A percentile compares a stretch with the other conserved stretches of the same genome.
Conservation (phyloP, 2,329 filamentous ascomycete species). For the Xylaria sp. region DNA sequence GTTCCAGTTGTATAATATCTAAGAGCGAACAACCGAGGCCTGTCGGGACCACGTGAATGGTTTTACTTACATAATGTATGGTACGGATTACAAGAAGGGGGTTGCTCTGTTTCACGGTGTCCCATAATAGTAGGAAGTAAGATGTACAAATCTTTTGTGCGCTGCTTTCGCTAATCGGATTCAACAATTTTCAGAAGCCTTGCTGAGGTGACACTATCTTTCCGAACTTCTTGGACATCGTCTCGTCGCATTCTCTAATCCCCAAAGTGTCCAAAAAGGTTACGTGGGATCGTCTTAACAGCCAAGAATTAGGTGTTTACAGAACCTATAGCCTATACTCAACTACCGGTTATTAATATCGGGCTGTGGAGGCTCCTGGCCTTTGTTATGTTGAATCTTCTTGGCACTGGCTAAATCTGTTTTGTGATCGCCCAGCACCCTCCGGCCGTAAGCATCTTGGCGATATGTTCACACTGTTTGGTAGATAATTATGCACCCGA, state of each 20-base stretch:
- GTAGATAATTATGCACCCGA: not conserved
- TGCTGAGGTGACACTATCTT: not conserved
- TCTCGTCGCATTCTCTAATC: not conserved
- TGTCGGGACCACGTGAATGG: not conserved
- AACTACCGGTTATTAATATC: conserved; percentile 25
- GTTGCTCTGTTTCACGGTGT: not conserved
- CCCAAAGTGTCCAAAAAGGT: not conserved
- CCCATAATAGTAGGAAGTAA: not conserved
- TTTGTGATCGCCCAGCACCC: not conserved
- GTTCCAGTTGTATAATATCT: conserved; percentile 10
- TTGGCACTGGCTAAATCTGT: conserved; percentile 18
- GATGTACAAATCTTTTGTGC: not conserved
- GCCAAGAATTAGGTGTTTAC: not conserved
- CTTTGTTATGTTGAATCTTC: not conserved
- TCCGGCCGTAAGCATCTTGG: not conserved
- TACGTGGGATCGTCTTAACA: not conserved
- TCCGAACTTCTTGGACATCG: not conserved
- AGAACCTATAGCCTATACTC: conserved; percentile 22
- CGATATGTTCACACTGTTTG: not conserved
- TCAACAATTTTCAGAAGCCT: not conserved
- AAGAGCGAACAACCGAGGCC: not conserved
- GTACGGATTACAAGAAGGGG: not conserved
- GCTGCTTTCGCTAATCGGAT: not conserved
- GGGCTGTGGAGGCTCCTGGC: conserved; percentile 9
- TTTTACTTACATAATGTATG: conserved; percentile 13